Evolutionary conservation across 2,329 filamentous ascomycete genomes (phyloP).

Genomic region (Phaeosphaeriaceae sp.): DNA sequence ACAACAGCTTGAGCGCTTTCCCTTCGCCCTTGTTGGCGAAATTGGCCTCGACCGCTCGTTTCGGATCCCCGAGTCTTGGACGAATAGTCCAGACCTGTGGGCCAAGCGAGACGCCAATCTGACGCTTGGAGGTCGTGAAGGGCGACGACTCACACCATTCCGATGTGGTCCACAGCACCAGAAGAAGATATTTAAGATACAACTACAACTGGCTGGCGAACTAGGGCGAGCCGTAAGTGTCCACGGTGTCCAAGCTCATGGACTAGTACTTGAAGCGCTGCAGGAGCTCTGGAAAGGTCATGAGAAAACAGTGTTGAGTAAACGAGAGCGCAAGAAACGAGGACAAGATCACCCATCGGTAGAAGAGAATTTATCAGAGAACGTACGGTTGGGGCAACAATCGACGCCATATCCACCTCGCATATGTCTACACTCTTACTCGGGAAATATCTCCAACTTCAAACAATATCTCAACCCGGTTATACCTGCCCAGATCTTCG

Average conservation of each 20-base stretch:
- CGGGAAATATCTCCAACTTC: slow-evolving; percentile 75
- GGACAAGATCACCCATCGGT: slow-evolving; percentile 22
- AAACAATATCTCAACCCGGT: slow-evolving; percentile 77
- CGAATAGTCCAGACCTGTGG: slow-evolving; percentile 38
- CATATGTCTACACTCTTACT: slow-evolving; percentile 94
- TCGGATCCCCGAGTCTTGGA: slow-evolving; percentile 69
- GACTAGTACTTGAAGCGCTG: slow-evolving; percentile 70
- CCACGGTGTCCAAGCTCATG: slow-evolving; percentile 79
- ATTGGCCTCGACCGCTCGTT: slow-evolving; percentile 80
- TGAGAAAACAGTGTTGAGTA: slow-evolving; percentile 67
- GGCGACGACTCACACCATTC: slow-evolving; percentile 70
- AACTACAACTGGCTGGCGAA: slow-evolving; percentile 74
- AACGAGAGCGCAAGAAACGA: slow-evolving; percentile 57
- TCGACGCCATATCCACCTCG: slow-evolving; percentile 78
- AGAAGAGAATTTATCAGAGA: slow-evolving; percentile 10
- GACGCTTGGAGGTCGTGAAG: slow-evolving; percentile 74
- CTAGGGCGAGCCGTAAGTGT: slow-evolving; percentile 69
- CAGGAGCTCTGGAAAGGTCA: slow-evolving; percentile 72
- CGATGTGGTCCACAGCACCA: slow-evolving; percentile 74
- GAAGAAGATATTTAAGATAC: slow-evolving; percentile 67
- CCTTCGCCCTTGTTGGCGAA: slow-evolving; percentile 74
- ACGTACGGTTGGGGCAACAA: not conserved
- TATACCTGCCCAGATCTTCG: slow-evolving; percentile 79
- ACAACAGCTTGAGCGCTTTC: slow-evolving; percentile 61
- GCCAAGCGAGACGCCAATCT: slow-evolving; percentile 56